phyloP scores from a whole-genome alignment of 768 basidiomycete species.

The Leucocoprinus birnbaumii region DNA sequence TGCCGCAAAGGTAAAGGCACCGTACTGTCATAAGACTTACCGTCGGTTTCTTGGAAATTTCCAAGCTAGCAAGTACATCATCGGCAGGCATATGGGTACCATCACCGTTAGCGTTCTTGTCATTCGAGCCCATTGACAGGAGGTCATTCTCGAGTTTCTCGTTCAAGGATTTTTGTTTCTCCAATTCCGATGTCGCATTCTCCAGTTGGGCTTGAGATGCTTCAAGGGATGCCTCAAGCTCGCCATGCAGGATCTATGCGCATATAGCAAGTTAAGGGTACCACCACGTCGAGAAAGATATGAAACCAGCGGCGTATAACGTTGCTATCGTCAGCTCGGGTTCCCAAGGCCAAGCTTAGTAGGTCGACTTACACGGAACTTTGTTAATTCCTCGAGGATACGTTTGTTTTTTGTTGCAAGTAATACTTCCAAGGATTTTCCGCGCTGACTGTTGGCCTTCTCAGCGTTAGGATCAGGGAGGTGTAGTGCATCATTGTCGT shows the following conservation, averaged over 20 bases:
- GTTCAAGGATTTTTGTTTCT: conserved; percentile 76
- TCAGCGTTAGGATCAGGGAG: conserved; percentile 89
- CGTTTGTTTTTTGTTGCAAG: conserved; percentile 93
- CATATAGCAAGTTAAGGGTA: not conserved
- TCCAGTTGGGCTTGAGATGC: conserved; percentile 56
- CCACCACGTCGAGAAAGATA: not conserved
- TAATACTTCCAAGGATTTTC: conserved; percentile 85
- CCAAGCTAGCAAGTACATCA: conserved; percentile 72
- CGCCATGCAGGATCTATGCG: conserved; percentile 72
- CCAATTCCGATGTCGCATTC: conserved; percentile 59
- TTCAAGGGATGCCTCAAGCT: conserved; percentile 71
- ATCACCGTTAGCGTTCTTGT: conserved; percentile 16
- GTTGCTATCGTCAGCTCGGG: not conserved
- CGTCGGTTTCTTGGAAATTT: conserved; percentile 55
- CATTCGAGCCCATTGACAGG: conserved; percentile 70
- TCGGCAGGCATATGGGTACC: conserved; percentile 24
- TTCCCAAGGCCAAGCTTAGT: not conserved
- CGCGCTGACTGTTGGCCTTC: conserved; percentile 73
- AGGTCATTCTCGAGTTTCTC: conserved; percentile 93
- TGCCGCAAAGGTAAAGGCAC: not conserved
- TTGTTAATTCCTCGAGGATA: conserved; percentile 89
- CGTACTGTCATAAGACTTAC: conserved; percentile 26
- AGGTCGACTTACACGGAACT: conserved; percentile 62
- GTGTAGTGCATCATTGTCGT: conserved; percentile 49
- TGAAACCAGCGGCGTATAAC: not conserved